Percentiles rank a stretch among this genome's conserved stretches.
These are phyloP conservation scores for Metschnikowia borealis DNA, from an alignment of 805 yeast genomes.

Conservation along the genomic window DNA sequence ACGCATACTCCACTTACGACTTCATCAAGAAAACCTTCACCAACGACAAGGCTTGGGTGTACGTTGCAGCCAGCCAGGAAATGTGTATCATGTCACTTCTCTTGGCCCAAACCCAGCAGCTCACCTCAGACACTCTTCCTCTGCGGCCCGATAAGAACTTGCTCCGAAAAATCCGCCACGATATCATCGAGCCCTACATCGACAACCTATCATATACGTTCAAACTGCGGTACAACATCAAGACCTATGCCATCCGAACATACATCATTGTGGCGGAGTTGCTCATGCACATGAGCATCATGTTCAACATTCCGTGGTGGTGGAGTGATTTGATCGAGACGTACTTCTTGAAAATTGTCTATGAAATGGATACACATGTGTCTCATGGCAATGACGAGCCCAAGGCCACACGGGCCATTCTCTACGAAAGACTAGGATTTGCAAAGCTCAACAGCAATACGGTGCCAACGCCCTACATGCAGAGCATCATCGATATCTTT, in stretches of 20 bases:
- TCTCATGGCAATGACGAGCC: constrained; percentile 37
- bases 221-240: constrained; percentile 63
- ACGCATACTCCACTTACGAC: constrained; percentile 81
- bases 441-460: constrained; percentile 12
- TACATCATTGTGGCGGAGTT: constrained; percentile 67
- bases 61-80: constrained; percentile 82
- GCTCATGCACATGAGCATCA: constrained; percentile 46
- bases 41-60: constrained; percentile 74
- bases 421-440: constrained; percentile 40
- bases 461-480: constrained; percentile 10
- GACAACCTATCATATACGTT: constrained; percentile 76
- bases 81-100: constrained; percentile 74
- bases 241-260: constrained; percentile 67
- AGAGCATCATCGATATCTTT: constrained; percentile 10
- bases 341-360: constrained; percentile 45
- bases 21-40: constrained; percentile 71
- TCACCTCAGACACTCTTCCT: constrained; percentile 15
- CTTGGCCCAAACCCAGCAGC: constrained; percentile 48
- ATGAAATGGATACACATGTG: constrained; percentile 42
- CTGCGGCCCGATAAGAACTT: constrained; percentile 37
- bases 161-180: constrained; percentile 47
- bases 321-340: constrained; percentile 42
- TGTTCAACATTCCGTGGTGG: constrained; percentile 41
- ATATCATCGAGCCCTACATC: constrained; percentile 53
- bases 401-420: constrained; percentile 42